phyloP scores from a whole-genome alignment of 2,329 filamentous ascomycete species.

The Pestalotiopsis fici region DNA sequence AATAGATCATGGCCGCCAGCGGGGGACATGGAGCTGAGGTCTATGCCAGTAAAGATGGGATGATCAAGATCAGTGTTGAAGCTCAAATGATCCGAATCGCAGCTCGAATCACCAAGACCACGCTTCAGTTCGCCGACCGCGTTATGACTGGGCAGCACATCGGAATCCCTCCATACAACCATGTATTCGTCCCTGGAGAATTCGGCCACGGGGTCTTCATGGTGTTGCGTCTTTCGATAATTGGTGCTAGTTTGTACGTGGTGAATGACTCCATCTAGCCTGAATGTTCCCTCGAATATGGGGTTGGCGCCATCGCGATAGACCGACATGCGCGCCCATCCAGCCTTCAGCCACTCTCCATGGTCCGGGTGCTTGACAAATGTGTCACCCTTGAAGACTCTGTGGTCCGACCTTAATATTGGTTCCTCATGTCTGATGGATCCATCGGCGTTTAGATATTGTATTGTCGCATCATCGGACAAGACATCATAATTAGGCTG shows the following conservation, averaged over 20 bases:
- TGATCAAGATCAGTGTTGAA: slow-evolving; percentile 80
- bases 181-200: slow-evolving; percentile 69
- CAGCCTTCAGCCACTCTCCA: slow-evolving; percentile 73
- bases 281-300: slow-evolving; percentile 88
- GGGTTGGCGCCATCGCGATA: slow-evolving; percentile 75
- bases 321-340: slow-evolving; percentile 84
- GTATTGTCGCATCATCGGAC: slow-evolving; percentile 71
- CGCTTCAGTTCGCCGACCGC: slow-evolving; percentile 67
- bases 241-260: slow-evolving; percentile 77
- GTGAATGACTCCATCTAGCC: slow-evolving; percentile 78
- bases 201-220: slow-evolving; percentile 68
- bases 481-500: slow-evolving; percentile 93
- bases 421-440: slow-evolving; percentile 64
- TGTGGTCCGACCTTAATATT: slow-evolving; percentile 73
- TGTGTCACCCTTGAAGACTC: slow-evolving; percentile 79
- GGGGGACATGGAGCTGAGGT: slow-evolving; percentile 57
- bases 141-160: slow-evolving; percentile 56
- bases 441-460: slow-evolving; percentile 73
- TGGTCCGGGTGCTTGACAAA: slow-evolving; percentile 66
- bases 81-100: slow-evolving; percentile 71
- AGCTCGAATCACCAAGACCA: slow-evolving; percentile 48
- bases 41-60: slow-evolving; percentile 59
- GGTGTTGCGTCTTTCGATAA: slow-evolving; percentile 72
- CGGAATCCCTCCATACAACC: slow-evolving; percentile 90
- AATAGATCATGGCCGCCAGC: slow-evolving; percentile 68